Base-by-base conservation (phyloP, 2,329 filamentous ascomycete species). In the Niveomyces coronatus region DNA sequence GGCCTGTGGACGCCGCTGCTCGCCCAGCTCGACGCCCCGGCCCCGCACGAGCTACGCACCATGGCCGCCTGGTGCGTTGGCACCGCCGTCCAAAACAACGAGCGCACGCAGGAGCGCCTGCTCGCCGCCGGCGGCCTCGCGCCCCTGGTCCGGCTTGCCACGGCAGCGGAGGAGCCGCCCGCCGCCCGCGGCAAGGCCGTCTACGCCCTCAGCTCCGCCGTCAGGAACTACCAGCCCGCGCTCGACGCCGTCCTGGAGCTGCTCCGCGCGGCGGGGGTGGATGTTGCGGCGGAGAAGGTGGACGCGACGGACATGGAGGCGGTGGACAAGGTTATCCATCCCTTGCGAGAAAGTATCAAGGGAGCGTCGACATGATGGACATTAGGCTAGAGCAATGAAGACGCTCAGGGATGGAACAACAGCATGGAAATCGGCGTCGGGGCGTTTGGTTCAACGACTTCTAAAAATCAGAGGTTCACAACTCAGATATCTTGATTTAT, bases 51-150 rank as follows among this genome's bases (percentile, higher is more conserved):
- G 45, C 67, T 94, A 53, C 71, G 88, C 46, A 77, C 70, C 51
- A 87, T 86, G 74, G 88, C 89, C 3, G 87, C 87, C n/a, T 94
- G 86, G 85, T 95, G 87, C 64, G 67, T 91, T 42, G 86, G 85
- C 35, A 95, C 88, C 5, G 89, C 91, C 9, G 91, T 98, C 43
- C 88, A 96, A 70, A 98, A 98, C 65, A 96, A 98, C 60, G 71
- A 74, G 49, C 82, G 81, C 56, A 79, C 76, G 35, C 91, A 98
- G 64, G 85, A 91, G 63, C 76, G 75, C 36, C 58, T 77, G 39
- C 47, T 74, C 18, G 69, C 68, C 24, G 60, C 70, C 45, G 83
- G 82, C 22, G 85, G 80, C 3, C 66, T 95, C 20, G 74, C 80
- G 26, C 71, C 62, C 22, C 70, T 98, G 16, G 77, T 86, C 8